A percentile compares a stretch with the other conserved stretches of the same genome.
These are phyloP conservation scores for Macrophomina phaseolina DNA, from an alignment of 2,329 filamentous ascomycete species.

Conservation along the genomic window DNA sequence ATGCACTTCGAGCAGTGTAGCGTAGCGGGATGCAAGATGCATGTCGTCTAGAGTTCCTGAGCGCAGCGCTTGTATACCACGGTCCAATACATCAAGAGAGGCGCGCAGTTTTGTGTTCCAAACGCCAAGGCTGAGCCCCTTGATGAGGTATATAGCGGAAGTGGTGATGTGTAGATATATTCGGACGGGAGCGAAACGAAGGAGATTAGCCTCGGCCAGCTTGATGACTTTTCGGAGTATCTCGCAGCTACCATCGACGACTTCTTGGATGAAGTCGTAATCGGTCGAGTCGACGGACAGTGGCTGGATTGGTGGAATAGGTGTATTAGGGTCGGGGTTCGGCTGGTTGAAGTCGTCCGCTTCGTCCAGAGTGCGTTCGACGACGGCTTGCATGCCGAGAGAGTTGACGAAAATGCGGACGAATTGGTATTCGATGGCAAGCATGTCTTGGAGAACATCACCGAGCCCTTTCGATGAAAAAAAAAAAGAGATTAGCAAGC, in stretches of 20 bases:
- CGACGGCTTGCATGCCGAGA: constrained; percentile 62
- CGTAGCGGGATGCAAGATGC: constrained; percentile 58
- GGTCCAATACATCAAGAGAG: constrained; percentile 55
- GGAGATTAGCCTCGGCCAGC: constrained; percentile 51
- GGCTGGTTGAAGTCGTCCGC: constrained; percentile 35
- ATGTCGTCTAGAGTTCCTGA: constrained; percentile 59
- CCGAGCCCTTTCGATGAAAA: constrained; percentile 37
- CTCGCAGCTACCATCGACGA: constrained; percentile 60
- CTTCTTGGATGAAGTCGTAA: constrained; percentile 62
- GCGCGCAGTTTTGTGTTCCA: constrained; percentile 56
- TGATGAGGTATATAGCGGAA: constrained; percentile 61
- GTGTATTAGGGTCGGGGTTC: constrained; percentile 13
- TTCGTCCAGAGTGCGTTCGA: constrained; percentile 57
- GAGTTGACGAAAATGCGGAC: constrained; percentile 52
- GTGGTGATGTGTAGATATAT: constrained; percentile 62
- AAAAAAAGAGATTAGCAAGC: background rate
- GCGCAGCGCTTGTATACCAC: constrained; percentile 55
- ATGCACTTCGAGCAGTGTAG: constrained; percentile 55
- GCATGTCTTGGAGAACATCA: constrained; percentile 51
- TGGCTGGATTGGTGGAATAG: constrained; percentile 45
- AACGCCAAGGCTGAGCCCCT: constrained; percentile 57
- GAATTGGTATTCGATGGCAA: constrained; percentile 60
- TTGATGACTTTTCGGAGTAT: constrained; percentile 58
- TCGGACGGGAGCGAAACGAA: constrained; percentile 60
- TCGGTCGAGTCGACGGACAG: constrained; percentile 56